Base-by-base conservation (phyloP, 129 eudicot species). In the Mikania micrantha region DNA sequence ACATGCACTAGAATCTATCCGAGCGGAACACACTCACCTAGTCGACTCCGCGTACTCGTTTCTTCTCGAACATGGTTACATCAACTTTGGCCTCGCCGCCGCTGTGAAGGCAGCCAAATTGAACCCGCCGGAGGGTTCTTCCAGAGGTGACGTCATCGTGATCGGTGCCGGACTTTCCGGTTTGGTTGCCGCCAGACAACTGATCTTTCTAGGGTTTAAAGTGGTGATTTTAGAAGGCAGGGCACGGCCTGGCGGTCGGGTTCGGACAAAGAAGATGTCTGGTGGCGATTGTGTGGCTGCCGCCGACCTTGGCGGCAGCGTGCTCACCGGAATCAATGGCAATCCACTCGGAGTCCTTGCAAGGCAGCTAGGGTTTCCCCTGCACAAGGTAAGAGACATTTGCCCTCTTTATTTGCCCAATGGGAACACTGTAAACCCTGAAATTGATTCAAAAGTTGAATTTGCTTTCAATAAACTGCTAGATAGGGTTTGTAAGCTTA, bases 401-500 rank as follows among this genome's bases (percentile, higher is more conserved):
- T 93, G 99, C 60, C 96, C 99, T 22, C 81, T 93, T 54, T 93
- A 93, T 82, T 69, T 89, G 42, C 99, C 99, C 4, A 73, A 89
- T 65, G 99, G 99, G 12, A 84, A 80, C 54, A 79, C 88, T 67
- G 96, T 93, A 3, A 82, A 93, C 76, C 78, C 92, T 4, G 96
- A 86, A 54, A 81, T 80, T 15, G 99, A 93, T 85, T 84, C 99
- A 10, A 83, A 76, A 41, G 95, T 93, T 32, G 99, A 93, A 35
- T 77, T 65, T 16, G 75, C 91, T 0, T 93, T 93, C 69, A 93
- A 93, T 79, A 89, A 93, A 60, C 64, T 93, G 78, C 60, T 93
- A 60, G 99, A 93, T 82, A 93, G 95, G 79, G 99, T 93, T 21
- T 93, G 96, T 76, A 93, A 93, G 86, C 95, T 93, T 66, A 77